These are phyloP conservation scores for Coemansia sp. DNA, from an alignment of 192 early-diverging fungal genomes.

Conservation along the genomic window DNA sequence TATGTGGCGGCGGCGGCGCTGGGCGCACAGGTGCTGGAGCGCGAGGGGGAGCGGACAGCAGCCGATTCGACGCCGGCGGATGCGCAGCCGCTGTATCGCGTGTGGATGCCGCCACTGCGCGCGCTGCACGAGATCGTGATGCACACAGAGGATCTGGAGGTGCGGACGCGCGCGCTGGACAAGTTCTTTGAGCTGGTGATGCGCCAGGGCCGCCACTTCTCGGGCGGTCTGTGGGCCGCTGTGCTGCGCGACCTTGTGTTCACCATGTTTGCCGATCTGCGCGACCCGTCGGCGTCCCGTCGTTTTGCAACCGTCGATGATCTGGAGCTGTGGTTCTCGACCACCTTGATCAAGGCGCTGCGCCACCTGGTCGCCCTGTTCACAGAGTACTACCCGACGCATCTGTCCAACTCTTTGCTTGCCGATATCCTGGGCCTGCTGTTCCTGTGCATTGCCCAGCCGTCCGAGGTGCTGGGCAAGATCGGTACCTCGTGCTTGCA, in stretches of 20 bases:
- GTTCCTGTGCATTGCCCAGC: conserved; percentile 85
- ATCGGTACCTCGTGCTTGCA: conserved; percentile 91
- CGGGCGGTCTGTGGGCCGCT: conserved; percentile 77
- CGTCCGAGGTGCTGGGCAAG: conserved; percentile 85
- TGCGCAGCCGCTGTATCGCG: conserved; percentile 64
- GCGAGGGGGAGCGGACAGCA: conserved; percentile 86
- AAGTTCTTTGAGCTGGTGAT: conserved; percentile 86
- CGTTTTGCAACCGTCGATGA: conserved; percentile 83
- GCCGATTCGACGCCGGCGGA: no score
- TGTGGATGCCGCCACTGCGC: conserved; percentile 88
- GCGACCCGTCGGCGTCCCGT: conserved; percentile 49
- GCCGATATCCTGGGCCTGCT: conserved; percentile 78
- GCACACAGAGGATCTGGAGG: conserved; percentile 88
- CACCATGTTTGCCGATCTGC: conserved; percentile 87
- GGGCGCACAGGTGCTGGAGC: conserved; percentile 62
- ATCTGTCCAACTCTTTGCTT: conserved; percentile 71
- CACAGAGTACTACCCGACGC: conserved; percentile 65
- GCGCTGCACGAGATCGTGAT: conserved; percentile 88
- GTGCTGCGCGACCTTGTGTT: conserved; percentile 84
- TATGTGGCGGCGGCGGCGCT: conserved; percentile 27
- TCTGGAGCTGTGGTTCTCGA: conserved; percentile 89
- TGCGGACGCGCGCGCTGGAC: conserved; percentile 79
- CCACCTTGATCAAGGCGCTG: conserved; percentile 90
- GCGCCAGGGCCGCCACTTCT: conserved; percentile 70
- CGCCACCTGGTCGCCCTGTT: conserved; percentile 86